Percentiles rank a stretch among this genome's conserved stretches.
These are phyloP conservation scores for Aspergillus pseudoterreus DNA, from an alignment of 2,329 filamentous ascomycete genomes.

Conservation along the genomic window DNA sequence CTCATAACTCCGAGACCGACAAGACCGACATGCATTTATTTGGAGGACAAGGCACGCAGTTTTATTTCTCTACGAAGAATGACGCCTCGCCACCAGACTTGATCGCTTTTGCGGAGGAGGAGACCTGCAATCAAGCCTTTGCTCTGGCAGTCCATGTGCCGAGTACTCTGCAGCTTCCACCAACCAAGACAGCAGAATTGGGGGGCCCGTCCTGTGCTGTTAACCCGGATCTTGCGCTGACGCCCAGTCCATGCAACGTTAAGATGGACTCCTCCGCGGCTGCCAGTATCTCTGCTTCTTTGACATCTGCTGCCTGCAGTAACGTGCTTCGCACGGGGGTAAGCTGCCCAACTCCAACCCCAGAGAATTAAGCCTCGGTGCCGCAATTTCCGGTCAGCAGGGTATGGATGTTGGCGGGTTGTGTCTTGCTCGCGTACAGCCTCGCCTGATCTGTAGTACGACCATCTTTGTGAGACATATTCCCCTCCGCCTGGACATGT, in stretches of 20 bases:
- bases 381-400: not conserved
- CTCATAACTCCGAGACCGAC: not conserved
- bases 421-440: conserved; percentile 1
- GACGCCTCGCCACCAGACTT: conserved; percentile 3
- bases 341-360: conserved; percentile 5
- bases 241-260: conserved; percentile 8
- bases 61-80: conserved; percentile 6
- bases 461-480: too few relatives aligned
- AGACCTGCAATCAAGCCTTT: not conserved
- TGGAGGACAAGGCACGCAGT: not conserved
- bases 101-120: not conserved
- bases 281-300: conserved; percentile 1
- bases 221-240: not conserved
- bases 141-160: not conserved
- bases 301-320: not conserved
- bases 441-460: not conserved
- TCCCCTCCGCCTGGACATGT: not conserved
- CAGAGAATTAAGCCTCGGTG: not conserved
- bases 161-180: not conserved
- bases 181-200: not conserved
- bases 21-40: not conserved
- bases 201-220: not conserved
- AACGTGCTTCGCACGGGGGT: not conserved
- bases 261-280: conserved; percentile 2
- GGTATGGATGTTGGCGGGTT: not conserved